Base-by-base conservation (phyloP, 441 rosid genomes). In the Raphanus hybrid region DNA sequence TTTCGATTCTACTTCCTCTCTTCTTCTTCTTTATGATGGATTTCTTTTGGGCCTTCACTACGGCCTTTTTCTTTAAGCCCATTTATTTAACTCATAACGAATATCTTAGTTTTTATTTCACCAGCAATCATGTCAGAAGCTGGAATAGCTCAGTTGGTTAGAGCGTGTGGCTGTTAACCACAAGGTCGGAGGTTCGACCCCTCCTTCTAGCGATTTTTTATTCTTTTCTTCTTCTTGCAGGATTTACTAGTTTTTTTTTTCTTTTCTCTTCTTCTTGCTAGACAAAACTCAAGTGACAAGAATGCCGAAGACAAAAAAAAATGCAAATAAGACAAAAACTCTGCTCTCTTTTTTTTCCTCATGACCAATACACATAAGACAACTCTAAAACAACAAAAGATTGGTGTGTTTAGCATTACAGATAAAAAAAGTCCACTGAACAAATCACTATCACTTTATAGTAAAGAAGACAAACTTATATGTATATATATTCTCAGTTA, bases 151-250 rank as follows among this genome's bases (percentile, higher is more conserved):
- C 94, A 89, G 93, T 84, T 88, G 96, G 97, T 73, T 92, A 89
- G 97, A 92, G 96, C 95, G 93, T 93, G 93, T 93, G 96, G 93
- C 98, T 90, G 92, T 90, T 93, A 90, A 92, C 94, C 94, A 89
- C 91, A 93, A 90, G 96, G 96, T 90, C 96, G 96, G 88, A 88
- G 94, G 94, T 90, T 94, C 94, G 76, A 94, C 78, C 93, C 96
- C 93, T 88, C 90, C 92, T 86, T 92, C 91, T 85, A 89, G 92
- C 92, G 93, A n/a, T 2, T 5, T 29, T 29, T 29, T 27, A 3
- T 27, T 4, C 32, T 27, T 27, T 27, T 27, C 3, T 27, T 27
- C 32, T 27, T 27, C 32, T 3, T 27, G 32, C 32, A 27, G 32
- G 32, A 27, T 27, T 27, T 18, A 27, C 32, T 27, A 18, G 18